A percentile compares a stretch with the other conserved stretches of the same genome.
Evolutionary conservation across 2,329 filamentous ascomycete genomes (phyloP).

Genomic region (Sclerotinia trifoliorum): DNA sequence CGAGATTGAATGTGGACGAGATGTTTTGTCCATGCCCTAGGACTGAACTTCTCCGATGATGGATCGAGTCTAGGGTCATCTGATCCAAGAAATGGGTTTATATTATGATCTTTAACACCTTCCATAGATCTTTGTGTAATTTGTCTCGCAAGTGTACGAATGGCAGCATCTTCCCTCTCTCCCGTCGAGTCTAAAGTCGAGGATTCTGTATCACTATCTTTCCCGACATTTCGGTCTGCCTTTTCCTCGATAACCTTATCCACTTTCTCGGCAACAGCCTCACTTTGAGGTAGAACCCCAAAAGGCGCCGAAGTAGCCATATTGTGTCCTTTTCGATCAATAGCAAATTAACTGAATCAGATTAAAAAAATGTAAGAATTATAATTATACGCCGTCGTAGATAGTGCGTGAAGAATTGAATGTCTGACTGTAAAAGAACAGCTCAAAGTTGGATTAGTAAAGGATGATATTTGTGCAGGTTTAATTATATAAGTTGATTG

Average conservation of each 20-base stretch:
- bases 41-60: slow-evolving; percentile 52
- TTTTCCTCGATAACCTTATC: slow-evolving; percentile 17
- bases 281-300: slow-evolving; percentile 24
- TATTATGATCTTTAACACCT: slow-evolving; percentile 2
- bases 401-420: not conserved
- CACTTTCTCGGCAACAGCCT: slow-evolving; percentile 17
- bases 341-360: not conserved
- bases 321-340: not conserved
- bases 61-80: slow-evolving; percentile 55
- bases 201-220: slow-evolving; percentile 13
- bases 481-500: not conserved
- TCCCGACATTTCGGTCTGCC: not conserved
- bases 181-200: slow-evolving; percentile 13
- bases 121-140: slow-evolving; percentile 10
- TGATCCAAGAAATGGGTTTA: slow-evolving; percentile 53
- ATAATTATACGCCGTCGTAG: not conserved
- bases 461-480: not conserved
- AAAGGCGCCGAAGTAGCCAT: slow-evolving; percentile 27
- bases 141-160: slow-evolving; percentile 20
- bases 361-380: not conserved
- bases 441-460: not conserved
- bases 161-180: slow-evolving; percentile 8
- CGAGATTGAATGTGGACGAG: slow-evolving; percentile 49
- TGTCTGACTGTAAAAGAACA: not conserved
- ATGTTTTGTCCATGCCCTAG: slow-evolving; percentile 59